Evolutionary conservation across 169 alveolate genomes (phyloP).

Genomic region (Plasmodium berghei): DNA sequence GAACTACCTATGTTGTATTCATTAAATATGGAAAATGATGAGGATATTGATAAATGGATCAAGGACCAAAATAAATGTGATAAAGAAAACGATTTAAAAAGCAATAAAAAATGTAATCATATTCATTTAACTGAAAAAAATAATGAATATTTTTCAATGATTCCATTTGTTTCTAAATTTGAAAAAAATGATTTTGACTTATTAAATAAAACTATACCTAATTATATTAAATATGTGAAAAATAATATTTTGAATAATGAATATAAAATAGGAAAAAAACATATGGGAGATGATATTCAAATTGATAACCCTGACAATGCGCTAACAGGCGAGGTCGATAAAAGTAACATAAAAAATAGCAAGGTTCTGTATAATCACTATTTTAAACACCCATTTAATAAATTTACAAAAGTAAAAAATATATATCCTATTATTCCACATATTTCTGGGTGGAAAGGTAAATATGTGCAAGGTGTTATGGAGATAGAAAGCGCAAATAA

Average conservation of each 20-base stretch:
- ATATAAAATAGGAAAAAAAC: not conserved
- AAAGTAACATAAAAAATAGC: not conserved
- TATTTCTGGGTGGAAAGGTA: constrained; percentile 38
- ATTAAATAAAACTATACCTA: constrained; percentile 23
- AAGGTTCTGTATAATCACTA: constrained; percentile 17
- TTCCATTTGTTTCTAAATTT: constrained; percentile 31
- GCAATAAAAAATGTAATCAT: not conserved
- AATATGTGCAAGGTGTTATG: constrained; percentile 66
- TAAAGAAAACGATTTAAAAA: not conserved
- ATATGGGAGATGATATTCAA: not conserved
- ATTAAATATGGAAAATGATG: constrained; percentile 43
- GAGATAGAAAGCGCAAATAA: constrained; percentile 39
- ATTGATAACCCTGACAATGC: not conserved
- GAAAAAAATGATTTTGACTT: constrained; percentile 54
- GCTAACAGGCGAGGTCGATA: not conserved
- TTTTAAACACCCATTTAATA: constrained; percentile 44
- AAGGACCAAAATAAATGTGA: constrained; percentile 15
- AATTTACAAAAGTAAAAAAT: constrained; percentile 30
- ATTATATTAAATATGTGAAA: constrained; percentile 35
- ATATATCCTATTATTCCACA: constrained; percentile 60
- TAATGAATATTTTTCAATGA: constrained; percentile 25
- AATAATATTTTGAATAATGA: constrained; percentile 12
- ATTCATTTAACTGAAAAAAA: constrained; percentile 23
- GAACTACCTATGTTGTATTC: constrained; percentile 41
- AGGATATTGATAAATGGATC: constrained; percentile 38